Conservation (phyloP, 2,329 filamentous ascomycete species). For the Thyridium curvatum region DNA sequence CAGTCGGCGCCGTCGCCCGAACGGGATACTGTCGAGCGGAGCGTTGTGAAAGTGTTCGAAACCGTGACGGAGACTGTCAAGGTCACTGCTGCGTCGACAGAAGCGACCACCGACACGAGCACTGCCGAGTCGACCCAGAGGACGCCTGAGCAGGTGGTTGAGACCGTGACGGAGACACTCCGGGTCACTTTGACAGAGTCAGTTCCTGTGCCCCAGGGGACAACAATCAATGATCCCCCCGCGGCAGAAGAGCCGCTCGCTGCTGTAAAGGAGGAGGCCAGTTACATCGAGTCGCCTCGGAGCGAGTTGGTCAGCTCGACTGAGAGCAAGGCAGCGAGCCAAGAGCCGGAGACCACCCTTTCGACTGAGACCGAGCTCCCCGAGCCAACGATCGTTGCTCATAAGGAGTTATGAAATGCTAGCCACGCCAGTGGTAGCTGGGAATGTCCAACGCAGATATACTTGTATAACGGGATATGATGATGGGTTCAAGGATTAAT, state of each 20-base stretch:
- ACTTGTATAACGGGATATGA: too few species aligned
- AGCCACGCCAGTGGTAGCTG: too few species aligned
- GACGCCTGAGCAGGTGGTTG: constrained; percentile 1
- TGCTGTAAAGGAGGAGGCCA: not conserved
- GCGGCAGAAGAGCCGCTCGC: not conserved
- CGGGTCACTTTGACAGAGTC: constrained; percentile 11
- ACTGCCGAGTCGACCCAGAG: not conserved
- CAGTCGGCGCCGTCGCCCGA: too few species aligned
- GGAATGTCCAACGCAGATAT: too few species aligned
- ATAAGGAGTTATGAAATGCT: too few species aligned
- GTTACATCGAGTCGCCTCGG: not conserved
- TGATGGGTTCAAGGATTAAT: too few species aligned
- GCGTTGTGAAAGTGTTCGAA: constrained; percentile 12
- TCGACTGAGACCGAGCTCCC: too few species aligned
- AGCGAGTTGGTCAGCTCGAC: too few species aligned
- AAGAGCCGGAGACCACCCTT: too few species aligned
- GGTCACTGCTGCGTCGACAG: constrained; percentile 7
- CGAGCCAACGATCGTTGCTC: too few species aligned
- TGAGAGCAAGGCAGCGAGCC: too few species aligned
- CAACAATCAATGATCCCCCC: constrained; percentile 15
- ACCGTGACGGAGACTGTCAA: constrained; percentile 13
- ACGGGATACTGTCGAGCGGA: too few species aligned
- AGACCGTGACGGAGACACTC: constrained; percentile 19
- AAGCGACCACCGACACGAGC: not conserved
- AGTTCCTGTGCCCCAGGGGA: constrained; percentile 13